phyloP scores from a whole-genome alignment of 129 eudicot species.

The Lactuca sativa region DNA sequence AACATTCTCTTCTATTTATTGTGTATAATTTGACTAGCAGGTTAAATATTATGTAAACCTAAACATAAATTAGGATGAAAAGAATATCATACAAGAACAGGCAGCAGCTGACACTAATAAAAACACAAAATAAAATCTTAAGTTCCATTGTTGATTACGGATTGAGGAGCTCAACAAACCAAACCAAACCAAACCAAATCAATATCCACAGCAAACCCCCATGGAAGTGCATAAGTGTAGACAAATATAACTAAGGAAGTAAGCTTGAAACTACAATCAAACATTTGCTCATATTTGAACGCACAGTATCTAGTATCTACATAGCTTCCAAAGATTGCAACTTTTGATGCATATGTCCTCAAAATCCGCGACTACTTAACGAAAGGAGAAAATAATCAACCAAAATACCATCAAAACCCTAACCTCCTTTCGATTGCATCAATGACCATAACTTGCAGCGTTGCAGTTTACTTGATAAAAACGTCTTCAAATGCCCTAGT shows the following conservation, averaged over 20 bases:
- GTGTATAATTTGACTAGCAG: no score
- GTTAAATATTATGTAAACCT: no score
- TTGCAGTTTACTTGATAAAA: no score
- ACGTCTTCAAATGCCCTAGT: no score
- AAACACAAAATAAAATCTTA: no score
- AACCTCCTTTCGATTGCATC: not conserved
- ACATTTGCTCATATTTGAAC: not conserved
- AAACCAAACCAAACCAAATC: not conserved
- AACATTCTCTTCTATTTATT: no score
- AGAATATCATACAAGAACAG: no score
- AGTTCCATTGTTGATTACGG: no score
- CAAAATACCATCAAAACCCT: not conserved
- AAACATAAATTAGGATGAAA: no score
- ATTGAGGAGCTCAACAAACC: not conserved
- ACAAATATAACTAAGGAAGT: not conserved
- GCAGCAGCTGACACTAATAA: no score
- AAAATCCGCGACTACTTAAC: not conserved
- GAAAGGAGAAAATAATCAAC: not conserved
- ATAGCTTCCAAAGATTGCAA: no score
- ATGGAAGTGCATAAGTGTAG: not conserved
- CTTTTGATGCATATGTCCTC: not conserved
- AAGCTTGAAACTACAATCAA: not conserved
- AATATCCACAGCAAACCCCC: not conserved
- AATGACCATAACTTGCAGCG: no score
- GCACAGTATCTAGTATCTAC: not conserved